A percentile compares a stretch with the other conserved stretches of the same genome.
Conservation (phyloP, 2,329 filamentous ascomycete genomes). For the Tolypocladium cylindrosporum region DNA sequence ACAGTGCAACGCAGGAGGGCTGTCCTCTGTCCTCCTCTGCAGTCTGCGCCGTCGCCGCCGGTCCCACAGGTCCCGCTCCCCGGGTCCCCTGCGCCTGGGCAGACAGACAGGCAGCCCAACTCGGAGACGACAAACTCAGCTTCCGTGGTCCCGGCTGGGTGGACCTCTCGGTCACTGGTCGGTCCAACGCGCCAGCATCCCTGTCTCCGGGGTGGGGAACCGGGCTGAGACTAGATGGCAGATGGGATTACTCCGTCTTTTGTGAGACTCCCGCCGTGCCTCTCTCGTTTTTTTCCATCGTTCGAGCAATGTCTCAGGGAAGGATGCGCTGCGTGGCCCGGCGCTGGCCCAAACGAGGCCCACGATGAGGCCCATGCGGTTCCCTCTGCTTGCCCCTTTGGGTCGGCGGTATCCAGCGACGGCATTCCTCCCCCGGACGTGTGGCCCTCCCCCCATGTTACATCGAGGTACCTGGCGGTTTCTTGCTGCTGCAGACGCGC, state of each 20-base stretch:
- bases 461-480: neutral
- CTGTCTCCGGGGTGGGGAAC: neutral
- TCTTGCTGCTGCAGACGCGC: neutral
- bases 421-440: slow-evolving; percentile 5
- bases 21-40: neutral
- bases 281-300: slow-evolving; percentile 2
- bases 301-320: slow-evolving; percentile 5
- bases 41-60: neutral
- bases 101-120: neutral
- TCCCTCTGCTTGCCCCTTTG: slow-evolving; percentile 3
- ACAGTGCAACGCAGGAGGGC: too few species aligned
- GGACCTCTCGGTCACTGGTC: slow-evolving; percentile 8
- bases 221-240: neutral
- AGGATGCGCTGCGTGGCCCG: neutral
- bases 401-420: slow-evolving; percentile 1
- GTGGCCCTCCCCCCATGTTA: neutral
- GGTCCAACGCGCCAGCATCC: slow-evolving; percentile 2
- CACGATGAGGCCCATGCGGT: neutral
- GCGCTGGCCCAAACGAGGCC: neutral
- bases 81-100: neutral
- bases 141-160: slow-evolving; percentile 7
- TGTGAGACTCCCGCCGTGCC: neutral
- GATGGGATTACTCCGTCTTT: neutral
- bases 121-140: neutral
- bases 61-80: neutral